A percentile compares a stretch with the other conserved stretches of the same genome.
These are phyloP conservation scores for Citrus australasica DNA, from an alignment of 345 rosid species.

Conservation along the genomic window DNA sequence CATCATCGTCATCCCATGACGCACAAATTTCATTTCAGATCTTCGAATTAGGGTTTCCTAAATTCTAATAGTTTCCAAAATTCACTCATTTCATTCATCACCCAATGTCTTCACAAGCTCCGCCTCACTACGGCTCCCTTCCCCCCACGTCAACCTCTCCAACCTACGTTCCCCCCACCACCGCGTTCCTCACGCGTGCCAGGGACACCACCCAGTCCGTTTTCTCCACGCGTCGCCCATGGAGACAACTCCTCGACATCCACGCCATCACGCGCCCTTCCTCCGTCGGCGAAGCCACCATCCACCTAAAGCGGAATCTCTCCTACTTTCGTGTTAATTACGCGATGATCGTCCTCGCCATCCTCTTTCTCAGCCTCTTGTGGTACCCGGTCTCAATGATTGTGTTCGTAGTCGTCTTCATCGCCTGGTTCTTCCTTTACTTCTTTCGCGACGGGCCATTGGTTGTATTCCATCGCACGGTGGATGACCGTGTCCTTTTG, in stretches of 20 bases:
- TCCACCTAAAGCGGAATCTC: conserved; percentile 43
- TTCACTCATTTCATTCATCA: neutral
- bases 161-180: conserved; percentile 12
- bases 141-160: conserved; percentile 1
- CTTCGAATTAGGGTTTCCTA: conserved; percentile 1
- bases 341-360: conserved; percentile 39
- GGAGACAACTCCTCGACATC: conserved; percentile 37
- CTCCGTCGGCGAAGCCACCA: conserved; percentile 43
- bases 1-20: neutral
- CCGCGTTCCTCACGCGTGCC: conserved; percentile 30
- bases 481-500: conserved; percentile 61
- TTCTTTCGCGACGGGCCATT: conserved; percentile 53
- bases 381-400: conserved; percentile 75
- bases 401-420: conserved; percentile 44
- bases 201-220: conserved; percentile 17
- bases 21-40: neutral
- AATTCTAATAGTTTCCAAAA: neutral
- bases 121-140: conserved; percentile 14
- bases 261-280: conserved; percentile 40
- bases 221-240: conserved; percentile 60
- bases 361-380: conserved; percentile 63
- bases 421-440: conserved; percentile 69
- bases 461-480: conserved; percentile 23
- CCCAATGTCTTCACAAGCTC: conserved; percentile 22
- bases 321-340: conserved; percentile 65